These are phyloP conservation scores for Backusella tuberculispora DNA, from an alignment of 192 early-diverging fungal species.

Conservation along the genomic window DNA sequence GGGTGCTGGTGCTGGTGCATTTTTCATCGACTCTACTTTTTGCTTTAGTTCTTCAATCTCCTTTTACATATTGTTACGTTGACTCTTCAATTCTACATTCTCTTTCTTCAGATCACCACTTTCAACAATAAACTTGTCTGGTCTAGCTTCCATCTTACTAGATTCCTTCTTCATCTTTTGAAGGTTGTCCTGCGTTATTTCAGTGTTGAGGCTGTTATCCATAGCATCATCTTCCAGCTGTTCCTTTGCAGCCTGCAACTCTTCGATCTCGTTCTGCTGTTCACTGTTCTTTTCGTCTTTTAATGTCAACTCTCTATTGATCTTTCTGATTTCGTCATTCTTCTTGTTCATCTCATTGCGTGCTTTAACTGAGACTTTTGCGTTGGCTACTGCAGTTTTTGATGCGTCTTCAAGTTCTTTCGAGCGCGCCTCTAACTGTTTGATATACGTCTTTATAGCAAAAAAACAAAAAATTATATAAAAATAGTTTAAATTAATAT, in stretches of 20 bases:
- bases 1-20: neutral
- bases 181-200: neutral
- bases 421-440: neutral
- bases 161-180: neutral
- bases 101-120: neutral
- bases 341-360: neutral
- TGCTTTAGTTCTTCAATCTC: neutral
- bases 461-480: neutral
- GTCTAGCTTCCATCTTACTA: neutral
- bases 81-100: neutral
- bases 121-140: neutral
- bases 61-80: neutral
- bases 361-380: neutral
- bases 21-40: neutral
- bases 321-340: neutral
- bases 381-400: neutral
- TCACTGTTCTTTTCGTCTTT: neutral
- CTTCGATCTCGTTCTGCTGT: neutral
- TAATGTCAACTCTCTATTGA: neutral
- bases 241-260: neutral
- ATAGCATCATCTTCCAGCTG: slow-evolving; percentile 1
- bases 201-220: neutral
- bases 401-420: neutral
- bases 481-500: neutral
- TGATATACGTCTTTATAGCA: neutral